These are phyloP conservation scores for Cornus kousa DNA, from an alignment of 148 eudicot species.

Conservation along the genomic window DNA sequence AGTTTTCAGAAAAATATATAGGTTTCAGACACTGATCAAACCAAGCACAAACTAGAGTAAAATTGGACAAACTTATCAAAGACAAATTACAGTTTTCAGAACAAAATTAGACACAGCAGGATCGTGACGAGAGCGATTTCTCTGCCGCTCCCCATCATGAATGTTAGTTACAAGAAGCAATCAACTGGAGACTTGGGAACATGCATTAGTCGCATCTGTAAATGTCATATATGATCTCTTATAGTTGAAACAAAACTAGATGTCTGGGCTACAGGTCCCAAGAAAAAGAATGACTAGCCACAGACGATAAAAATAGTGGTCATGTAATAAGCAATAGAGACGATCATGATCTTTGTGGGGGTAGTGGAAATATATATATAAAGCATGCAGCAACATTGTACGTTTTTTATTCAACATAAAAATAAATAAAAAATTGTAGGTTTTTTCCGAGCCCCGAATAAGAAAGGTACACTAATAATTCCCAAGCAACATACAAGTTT, in stretches of 20 bases:
- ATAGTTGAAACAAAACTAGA: neutral
- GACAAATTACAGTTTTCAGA: neutral
- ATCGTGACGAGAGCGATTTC: neutral
- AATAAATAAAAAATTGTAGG: neutral
- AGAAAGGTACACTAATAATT: neutral
- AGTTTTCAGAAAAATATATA: neutral
- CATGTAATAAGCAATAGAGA: neutral
- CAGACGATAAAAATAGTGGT: neutral
- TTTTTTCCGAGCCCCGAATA: neutral
- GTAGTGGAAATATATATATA: neutral
- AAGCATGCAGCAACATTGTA: neutral
- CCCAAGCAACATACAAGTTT: neutral
- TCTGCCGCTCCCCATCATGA: neutral
- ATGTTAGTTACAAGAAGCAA: neutral
- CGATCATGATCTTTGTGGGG: neutral
- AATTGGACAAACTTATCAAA: neutral
- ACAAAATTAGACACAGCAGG: neutral
- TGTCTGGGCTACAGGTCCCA: neutral
- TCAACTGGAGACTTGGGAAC: neutral
- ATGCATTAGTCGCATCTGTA: neutral
- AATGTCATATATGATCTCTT: neutral
- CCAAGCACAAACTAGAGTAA: neutral
- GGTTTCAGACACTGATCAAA: slow-evolving; percentile 14
- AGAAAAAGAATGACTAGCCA: neutral
- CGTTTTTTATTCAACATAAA: neutral